These are phyloP conservation scores for Boletus speciosus DNA, from an alignment of 768 basidiomycete species.

Conservation along the genomic window DNA sequence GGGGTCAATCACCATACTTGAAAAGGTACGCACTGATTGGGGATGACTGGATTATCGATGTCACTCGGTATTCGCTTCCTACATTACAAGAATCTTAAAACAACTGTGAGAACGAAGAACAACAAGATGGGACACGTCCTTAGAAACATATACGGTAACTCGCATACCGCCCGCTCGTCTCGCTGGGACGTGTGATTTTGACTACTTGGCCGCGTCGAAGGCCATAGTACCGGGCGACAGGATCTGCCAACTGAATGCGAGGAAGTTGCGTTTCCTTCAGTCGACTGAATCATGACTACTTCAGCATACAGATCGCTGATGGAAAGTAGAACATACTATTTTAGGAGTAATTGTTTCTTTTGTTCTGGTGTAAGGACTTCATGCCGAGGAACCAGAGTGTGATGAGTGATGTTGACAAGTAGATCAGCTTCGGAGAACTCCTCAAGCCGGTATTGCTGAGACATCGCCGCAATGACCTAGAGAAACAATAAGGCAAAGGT, in stretches of 20 bases:
- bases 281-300: constrained; percentile 53
- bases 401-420: constrained; percentile 95
- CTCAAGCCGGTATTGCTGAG: constrained; percentile 81
- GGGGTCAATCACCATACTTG: neutral
- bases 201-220: constrained; percentile 94
- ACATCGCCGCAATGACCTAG: constrained; percentile 91
- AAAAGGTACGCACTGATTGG: constrained; percentile 2
- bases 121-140: constrained; percentile 7
- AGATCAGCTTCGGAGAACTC: constrained; percentile 97
- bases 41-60: neutral
- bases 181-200: constrained; percentile 95
- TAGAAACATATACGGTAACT: constrained; percentile 91
- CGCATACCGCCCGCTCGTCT: constrained; percentile 92
- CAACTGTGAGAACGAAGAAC: neutral
- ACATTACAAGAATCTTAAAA: constrained; percentile 12
- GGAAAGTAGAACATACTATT: constrained; percentile 69
- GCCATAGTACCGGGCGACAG: constrained; percentile 98
- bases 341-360: constrained; percentile 80
- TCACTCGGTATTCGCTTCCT: constrained; percentile 8
- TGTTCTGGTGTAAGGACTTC: constrained; percentile 82
- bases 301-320: constrained; percentile 6
- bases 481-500: constrained; percentile 2
- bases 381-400: constrained; percentile 91
- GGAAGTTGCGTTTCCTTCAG: constrained; percentile 97
- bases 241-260: constrained; percentile 93